Base-by-base conservation (phyloP, 495 filamentous ascomycete species). In the Oidiodendron maius region DNA sequence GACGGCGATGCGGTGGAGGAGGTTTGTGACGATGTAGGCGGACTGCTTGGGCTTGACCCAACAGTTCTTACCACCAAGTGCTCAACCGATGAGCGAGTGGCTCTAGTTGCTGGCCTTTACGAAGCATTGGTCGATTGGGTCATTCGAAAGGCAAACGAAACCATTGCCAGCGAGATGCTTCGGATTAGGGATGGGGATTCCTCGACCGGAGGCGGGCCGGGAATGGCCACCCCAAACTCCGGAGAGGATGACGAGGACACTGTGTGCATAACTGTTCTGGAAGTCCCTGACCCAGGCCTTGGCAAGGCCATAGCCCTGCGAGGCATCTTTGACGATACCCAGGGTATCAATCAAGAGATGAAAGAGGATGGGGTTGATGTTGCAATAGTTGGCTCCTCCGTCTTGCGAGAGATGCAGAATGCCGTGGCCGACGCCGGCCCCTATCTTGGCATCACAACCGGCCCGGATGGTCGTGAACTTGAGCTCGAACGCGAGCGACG, bases 261-360 rank as follows among this genome's bases (percentile, higher is more conserved):
- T 10, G 90, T 95, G 40, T 87, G 81, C 61, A 82, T 98, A 42
- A 94, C 89, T 2, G 70, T 98, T 6, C 64, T 98, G 18, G 94
- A 98, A 60, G 74, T 96, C 10, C 90, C 93, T 2, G 76, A 82
- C 52, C 80, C 84, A 34, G 79, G 76, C 15, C 70, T 97, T 10
- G 87, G 88, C 40, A 95, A 89, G 61, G 93, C 94, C 2, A 66
- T 91, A 10, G 80, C 87, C 4, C 80, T 97, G 68, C 82, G 88
- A 40, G 86, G 86, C 3, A 80, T 97, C 25, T 97, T 98, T 59
- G 91, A 98, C 57, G 93, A 96, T 54, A 77, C 65, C 23, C 67
- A 83, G n/a, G 93, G 93, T 40, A 95, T 98, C 65, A 96, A 97
- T 54, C 78, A 82, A 1, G 93, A 98, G 64, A 97, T 98, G 91